A percentile compares a stretch with the other conserved stretches of the same genome.
Evolutionary conservation across 2,329 filamentous ascomycete genomes (phyloP).

Genomic region (Trichoderma sp.): DNA sequence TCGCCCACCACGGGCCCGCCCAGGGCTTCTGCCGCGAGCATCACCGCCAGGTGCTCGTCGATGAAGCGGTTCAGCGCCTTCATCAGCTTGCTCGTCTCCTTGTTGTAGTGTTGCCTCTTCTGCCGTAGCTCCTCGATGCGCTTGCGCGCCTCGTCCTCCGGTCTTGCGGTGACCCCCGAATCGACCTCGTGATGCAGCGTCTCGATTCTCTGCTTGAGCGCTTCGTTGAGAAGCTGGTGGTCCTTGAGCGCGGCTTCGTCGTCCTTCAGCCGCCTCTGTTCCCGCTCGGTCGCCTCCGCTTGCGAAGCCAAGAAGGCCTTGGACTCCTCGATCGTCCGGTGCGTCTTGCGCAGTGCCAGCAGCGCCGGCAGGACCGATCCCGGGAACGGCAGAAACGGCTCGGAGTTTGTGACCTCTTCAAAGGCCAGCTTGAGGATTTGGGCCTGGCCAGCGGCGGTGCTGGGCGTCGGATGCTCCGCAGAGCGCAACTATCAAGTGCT

Average conservation of each 20-base stretch:
- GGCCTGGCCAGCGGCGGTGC: constrained; percentile 39
- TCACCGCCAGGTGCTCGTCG: constrained; percentile 67
- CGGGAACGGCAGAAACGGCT: constrained; percentile 66
- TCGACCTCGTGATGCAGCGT: constrained; percentile 60
- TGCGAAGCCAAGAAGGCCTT: constrained; percentile 58
- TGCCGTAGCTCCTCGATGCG: constrained; percentile 62
- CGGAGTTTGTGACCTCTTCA: constrained; percentile 60
- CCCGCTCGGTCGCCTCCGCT: constrained; percentile 46
- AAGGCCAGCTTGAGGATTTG: constrained; percentile 66
- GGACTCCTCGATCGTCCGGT: constrained; percentile 65
- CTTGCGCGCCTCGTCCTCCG: constrained; percentile 64
- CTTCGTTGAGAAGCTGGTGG: constrained; percentile 57
- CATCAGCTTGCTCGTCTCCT: constrained; percentile 62
- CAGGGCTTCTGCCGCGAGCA: constrained; percentile 81
- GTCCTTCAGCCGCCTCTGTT: constrained; percentile 52
- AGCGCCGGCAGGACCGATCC: constrained; percentile 72
- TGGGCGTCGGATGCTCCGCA: constrained; percentile 32
- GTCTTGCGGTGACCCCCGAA: constrained; percentile 59
- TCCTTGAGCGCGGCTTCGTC: constrained; percentile 57
- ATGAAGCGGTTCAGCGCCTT: constrained; percentile 70
- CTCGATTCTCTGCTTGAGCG: constrained; percentile 60
- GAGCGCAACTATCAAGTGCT: constrained; percentile 36
- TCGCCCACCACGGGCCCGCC: constrained; percentile 82
- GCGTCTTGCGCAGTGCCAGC: constrained; percentile 68
- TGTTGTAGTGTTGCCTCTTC: constrained; percentile 62